A percentile compares a stretch with the other conserved stretches of the same genome.
Evolutionary conservation across 495 filamentous ascomycete genomes (phyloP).

Genomic region (Tuber calosporum): DNA sequence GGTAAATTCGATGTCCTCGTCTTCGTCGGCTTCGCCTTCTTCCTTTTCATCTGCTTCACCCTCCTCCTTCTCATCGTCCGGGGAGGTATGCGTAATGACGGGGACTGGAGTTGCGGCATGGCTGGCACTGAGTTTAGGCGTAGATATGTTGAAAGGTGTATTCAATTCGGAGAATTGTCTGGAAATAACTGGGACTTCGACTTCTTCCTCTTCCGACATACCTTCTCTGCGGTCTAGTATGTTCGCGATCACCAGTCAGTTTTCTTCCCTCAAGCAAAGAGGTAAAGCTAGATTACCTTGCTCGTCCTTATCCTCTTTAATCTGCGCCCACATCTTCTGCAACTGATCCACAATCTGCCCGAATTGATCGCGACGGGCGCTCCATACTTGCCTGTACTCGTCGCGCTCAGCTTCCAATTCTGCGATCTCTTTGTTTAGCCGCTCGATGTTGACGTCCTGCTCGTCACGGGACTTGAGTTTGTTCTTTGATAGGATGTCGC

Average conservation of each 20-base stretch:
- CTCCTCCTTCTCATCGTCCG: slow-evolving; percentile 52
- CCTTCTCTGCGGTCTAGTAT: slow-evolving; percentile 59
- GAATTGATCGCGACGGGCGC: slow-evolving; percentile 79
- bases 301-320: slow-evolving; percentile 95
- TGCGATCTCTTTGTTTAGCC: slow-evolving; percentile 76
- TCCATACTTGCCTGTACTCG: slow-evolving; percentile 76
- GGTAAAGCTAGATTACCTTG: slow-evolving; percentile 40
- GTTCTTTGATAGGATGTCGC: slow-evolving; percentile 50
- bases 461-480: slow-evolving; percentile 75
- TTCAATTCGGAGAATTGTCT: slow-evolving; percentile 30
- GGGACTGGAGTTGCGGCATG: slow-evolving; percentile 49
- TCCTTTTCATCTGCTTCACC: slow-evolving; percentile 55
- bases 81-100: slow-evolving; percentile 36
- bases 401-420: slow-evolving; percentile 78
- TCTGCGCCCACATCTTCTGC: slow-evolving; percentile 72
- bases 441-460: slow-evolving; percentile 66
- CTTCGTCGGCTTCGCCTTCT: slow-evolving; percentile 14
- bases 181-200: slow-evolving; percentile 49
- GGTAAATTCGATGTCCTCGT: background rate
- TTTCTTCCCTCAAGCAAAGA: slow-evolving; percentile 44
- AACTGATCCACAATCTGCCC: slow-evolving; percentile 85
- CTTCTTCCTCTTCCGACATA: slow-evolving; percentile 68
- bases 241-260: slow-evolving; percentile 11
- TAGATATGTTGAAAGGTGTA: slow-evolving; percentile 36
- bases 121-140: slow-evolving; percentile 43